Base-by-base conservation (phyloP, 2,329 filamentous ascomycete genomes). In the Aspergillus ochraceoroseus region DNA sequence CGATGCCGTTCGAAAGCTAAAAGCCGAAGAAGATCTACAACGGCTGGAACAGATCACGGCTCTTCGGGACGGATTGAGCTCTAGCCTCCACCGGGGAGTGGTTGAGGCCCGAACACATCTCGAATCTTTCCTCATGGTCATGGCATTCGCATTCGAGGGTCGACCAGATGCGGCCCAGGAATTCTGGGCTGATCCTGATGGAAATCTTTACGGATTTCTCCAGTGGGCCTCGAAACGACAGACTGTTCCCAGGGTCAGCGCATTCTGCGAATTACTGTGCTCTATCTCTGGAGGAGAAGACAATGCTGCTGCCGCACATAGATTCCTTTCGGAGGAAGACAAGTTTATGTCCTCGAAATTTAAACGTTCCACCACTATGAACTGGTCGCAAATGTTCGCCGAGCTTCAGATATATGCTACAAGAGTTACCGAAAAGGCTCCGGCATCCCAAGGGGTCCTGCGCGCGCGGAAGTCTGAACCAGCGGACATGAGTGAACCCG, bases 171-270 rank as follows among this genome's bases (percentile, higher is more conserved):
- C 87, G 17, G 87, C 89, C 7, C 80, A 86, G 56, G 84, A 82
- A 31, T 96, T 96, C 53, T 98, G 92, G 92, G 77, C 78, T 20
- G 89, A 95, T 58, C 81, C 85, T 2, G 92, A 98, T 55, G 88
- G 88, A 58, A 95, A 95, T 53, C 71, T 98, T 20, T 86, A 89
- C 48, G 92, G 92, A 0, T 98, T 98, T 60, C 75, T 98, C 61
- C 86, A 94, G 49, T 98, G 92, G 92, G 86, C 89, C n/a, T 95
- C 92, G 3, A 83, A 87, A 53, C 77, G 92, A 54, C 88, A 94
- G 46, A 95, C 94, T 0, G 95, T 94, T 0, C 92, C 92, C n/a
- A 76, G 95, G 15, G 89, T 94, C 44, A 92, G 87, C 46, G 89
- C 90, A 8, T 98, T 96, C 55, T 98, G 92, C 63, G 90, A 96